phyloP scores from a whole-genome alignment of 345 rosid species.

The Populus alba region DNA sequence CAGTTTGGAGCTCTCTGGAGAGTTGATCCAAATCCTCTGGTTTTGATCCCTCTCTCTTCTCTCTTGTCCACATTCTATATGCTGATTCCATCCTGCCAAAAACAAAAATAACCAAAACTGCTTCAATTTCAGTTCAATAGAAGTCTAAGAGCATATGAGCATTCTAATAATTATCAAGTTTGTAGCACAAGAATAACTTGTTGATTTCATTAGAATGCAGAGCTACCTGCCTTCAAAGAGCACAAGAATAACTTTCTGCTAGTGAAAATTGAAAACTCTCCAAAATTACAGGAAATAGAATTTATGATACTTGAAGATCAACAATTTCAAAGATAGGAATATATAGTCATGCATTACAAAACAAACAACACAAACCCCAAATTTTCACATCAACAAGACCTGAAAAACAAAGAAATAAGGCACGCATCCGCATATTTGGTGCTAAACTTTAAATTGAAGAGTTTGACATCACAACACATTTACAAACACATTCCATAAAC shows the following conservation, averaged over 20 bases:
- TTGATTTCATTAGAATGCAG: not conserved
- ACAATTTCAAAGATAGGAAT: not conserved
- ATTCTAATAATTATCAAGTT: not conserved
- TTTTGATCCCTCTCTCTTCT: conserved; percentile 41
- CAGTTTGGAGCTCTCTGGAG: conserved; percentile 69
- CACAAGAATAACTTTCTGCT: not conserved
- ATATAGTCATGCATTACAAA: not conserved
- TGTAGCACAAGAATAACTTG: not conserved
- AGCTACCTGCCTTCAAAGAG: not conserved
- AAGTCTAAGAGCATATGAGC: not conserved
- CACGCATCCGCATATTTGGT: not conserved
- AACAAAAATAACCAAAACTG: not conserved
- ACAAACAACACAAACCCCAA: not conserved
- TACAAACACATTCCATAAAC: not conserved
- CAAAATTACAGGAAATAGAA: not conserved
- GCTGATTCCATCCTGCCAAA: conserved; percentile 81
- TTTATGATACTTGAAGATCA: not conserved
- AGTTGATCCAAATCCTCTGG: conserved; percentile 44
- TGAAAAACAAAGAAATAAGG: not conserved
- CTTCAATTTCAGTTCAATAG: not conserved
- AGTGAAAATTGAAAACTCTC: not conserved
- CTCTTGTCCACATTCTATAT: conserved; percentile 65
- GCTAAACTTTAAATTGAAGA: not conserved
- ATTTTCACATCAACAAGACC: not conserved
- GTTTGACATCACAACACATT: not conserved